phyloP scores from a whole-genome alignment of 192 early-diverging fungal genomes.

The Coemansia sp. region DNA sequence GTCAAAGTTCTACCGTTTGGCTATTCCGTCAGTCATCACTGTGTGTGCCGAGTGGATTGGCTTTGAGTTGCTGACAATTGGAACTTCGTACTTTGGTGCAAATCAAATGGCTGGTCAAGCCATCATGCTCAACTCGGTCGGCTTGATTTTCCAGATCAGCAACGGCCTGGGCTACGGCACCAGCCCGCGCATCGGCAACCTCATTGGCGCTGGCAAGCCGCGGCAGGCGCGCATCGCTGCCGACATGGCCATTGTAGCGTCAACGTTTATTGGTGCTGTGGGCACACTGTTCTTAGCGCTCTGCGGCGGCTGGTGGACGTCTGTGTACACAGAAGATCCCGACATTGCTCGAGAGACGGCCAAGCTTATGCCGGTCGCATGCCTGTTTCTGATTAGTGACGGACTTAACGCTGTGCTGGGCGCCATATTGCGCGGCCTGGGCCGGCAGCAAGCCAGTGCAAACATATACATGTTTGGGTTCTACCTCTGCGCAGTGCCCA shows the following conservation, averaged over 20 bases:
- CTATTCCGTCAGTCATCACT: slow-evolving; percentile 79
- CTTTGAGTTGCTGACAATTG: slow-evolving; percentile 70
- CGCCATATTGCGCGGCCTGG: slow-evolving; percentile 53
- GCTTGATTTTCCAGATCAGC: slow-evolving; percentile 67
- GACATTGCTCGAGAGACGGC: slow-evolving; percentile 70
- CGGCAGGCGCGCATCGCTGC: slow-evolving; percentile 61
- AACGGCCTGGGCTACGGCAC: slow-evolving; percentile 74
- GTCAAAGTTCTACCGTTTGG: slow-evolving; percentile 63
- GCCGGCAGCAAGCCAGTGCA: slow-evolving; percentile 49
- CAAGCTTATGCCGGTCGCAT: slow-evolving; percentile 69
- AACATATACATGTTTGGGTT: slow-evolving; percentile 49
- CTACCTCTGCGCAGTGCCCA: slow-evolving; percentile 49
- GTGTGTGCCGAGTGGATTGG: slow-evolving; percentile 77
- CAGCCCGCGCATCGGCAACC: slow-evolving; percentile 73
- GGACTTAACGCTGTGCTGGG: slow-evolving; percentile 58
- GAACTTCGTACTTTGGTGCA: slow-evolving; percentile 74
- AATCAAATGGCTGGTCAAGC: slow-evolving; percentile 72
- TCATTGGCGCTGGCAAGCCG: slow-evolving; percentile 63
- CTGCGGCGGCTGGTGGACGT: slow-evolving; percentile 29
- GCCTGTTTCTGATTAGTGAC: slow-evolving; percentile 61
- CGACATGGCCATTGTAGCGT: slow-evolving; percentile 52
- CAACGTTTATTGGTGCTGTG: slow-evolving; percentile 52
- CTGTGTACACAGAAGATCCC: slow-evolving; percentile 62
- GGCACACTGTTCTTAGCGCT: slow-evolving; percentile 12
- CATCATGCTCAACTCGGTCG: slow-evolving; percentile 63